A percentile compares a stretch with the other conserved stretches of the same genome.
These are phyloP conservation scores for Penicillium atrosanguineum DNA, from an alignment of 495 filamentous ascomycete species.

Conservation along the genomic window DNA sequence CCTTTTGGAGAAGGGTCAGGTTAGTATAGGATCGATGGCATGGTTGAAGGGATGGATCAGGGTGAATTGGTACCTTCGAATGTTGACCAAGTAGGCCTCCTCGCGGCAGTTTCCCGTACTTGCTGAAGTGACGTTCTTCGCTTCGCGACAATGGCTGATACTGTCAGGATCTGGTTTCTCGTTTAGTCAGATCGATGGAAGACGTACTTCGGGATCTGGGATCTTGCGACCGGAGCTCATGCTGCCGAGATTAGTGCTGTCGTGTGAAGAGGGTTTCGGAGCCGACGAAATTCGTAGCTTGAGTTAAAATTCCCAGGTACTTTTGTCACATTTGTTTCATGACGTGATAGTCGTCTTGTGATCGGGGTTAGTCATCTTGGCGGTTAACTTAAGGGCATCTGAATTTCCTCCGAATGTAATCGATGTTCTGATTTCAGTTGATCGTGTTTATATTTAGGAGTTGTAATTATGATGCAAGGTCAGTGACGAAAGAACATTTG, in stretches of 20 bases:
- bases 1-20: conserved; percentile 2
- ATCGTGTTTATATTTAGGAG: too few relatives aligned
- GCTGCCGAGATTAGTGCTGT: not conserved
- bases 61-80: conserved; percentile 9
- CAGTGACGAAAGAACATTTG: too few relatives aligned
- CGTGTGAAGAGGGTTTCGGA: not conserved
- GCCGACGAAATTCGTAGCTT: too few relatives aligned
- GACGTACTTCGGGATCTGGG: not conserved
- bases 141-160: conserved; percentile 8
- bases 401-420: too few relatives aligned
- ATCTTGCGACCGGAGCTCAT: not conserved
- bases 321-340: too few relatives aligned
- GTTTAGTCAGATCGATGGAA: not conserved
- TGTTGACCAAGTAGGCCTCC: conserved; percentile 10
- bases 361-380: conserved; percentile 3
- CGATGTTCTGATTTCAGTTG: too few relatives aligned
- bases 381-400: too few relatives aligned
- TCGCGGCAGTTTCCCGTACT: conserved; percentile 16
- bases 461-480: too few relatives aligned
- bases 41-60: not conserved
- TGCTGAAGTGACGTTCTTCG: conserved; percentile 8
- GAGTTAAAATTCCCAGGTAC: too few relatives aligned
- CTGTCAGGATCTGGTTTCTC: not conserved
- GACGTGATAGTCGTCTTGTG: not conserved
- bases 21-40: conserved; percentile 4